phyloP scores from a whole-genome alignment of 176 grass and related monocot genomes.

The Hyparrhenia diplandra region DNA sequence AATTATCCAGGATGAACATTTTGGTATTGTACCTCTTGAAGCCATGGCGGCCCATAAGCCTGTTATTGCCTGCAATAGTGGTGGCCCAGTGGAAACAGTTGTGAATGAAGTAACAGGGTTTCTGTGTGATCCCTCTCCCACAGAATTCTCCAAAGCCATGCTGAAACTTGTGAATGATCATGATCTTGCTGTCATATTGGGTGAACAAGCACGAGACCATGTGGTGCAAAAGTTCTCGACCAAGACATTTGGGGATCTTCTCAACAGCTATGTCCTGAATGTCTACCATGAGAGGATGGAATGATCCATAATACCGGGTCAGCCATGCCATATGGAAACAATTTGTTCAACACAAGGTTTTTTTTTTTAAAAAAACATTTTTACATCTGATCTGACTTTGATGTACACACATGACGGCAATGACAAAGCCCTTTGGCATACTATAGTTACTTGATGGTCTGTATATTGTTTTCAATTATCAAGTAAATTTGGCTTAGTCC shows the following conservation, averaged over 20 bases:
- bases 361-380: no score
- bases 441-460: no score
- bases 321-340: constrained; percentile 8
- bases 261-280: constrained; percentile 64
- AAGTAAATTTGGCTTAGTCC: background rate
- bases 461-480: background rate
- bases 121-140: constrained; percentile 64
- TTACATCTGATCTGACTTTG: background rate
- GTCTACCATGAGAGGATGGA: constrained; percentile 70
- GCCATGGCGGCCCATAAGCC: constrained; percentile 90
- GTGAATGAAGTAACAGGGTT: constrained; percentile 71
- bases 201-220: constrained; percentile 65
- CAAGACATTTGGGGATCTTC: constrained; percentile 70
- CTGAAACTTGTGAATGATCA: constrained; percentile 56
- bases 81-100: constrained; percentile 85
- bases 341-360: background rate
- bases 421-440: background rate
- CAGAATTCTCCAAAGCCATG: constrained; percentile 75
- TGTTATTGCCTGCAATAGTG: constrained; percentile 94
- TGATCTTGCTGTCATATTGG: constrained; percentile 60
- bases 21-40: constrained; percentile 96
- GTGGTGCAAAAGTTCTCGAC: constrained; percentile 68
- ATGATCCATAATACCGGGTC: constrained; percentile 5
- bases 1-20: constrained; percentile 79
- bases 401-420: no score